Evolutionary conservation across 306 rosid species (phyloP).

Genomic region (Prosopis cineraria): DNA sequence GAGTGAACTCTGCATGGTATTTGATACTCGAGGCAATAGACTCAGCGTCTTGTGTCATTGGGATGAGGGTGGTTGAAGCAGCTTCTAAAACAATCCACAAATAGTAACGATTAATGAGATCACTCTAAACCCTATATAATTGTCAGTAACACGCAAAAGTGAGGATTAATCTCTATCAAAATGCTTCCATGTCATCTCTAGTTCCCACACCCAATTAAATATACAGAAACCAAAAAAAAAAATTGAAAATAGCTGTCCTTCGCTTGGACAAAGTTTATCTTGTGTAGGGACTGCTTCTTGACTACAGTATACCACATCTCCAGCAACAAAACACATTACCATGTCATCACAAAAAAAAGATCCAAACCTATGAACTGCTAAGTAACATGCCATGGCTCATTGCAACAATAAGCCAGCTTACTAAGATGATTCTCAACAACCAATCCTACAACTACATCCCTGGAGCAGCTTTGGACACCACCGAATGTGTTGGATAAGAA

Average conservation of each 20-base stretch:
- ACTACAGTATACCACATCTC: constrained; percentile 8
- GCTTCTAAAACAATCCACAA: constrained; percentile 51
- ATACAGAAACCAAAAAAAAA: not conserved
- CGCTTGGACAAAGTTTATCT: not conserved
- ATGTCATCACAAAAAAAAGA: constrained; percentile 46
- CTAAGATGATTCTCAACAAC: constrained; percentile 31
- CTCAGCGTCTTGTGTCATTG: constrained; percentile 59
- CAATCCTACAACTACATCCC: constrained; percentile 6
- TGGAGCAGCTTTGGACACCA: constrained; percentile 21
- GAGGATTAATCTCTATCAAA: constrained; percentile 12
- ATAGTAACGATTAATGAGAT: constrained; percentile 29
- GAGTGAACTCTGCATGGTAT: constrained; percentile 93
- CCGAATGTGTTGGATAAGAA: constrained; percentile 19
- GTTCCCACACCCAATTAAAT: not conserved
- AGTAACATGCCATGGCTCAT: constrained; percentile 28
- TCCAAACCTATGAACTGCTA: constrained; percentile 38
- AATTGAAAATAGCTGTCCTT: not conserved
- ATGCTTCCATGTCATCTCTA: constrained; percentile 10
- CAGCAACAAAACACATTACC: constrained; percentile 30
- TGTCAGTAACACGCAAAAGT: constrained; percentile 18
- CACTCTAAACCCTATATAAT: constrained; percentile 4
- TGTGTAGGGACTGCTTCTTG: not conserved
- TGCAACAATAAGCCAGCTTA: constrained; percentile 23
- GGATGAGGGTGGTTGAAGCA: constrained; percentile 39
- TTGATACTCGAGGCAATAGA: constrained; percentile 85